Conservation (phyloP, 208 protist species). For the Strigomonas galati region DNA sequence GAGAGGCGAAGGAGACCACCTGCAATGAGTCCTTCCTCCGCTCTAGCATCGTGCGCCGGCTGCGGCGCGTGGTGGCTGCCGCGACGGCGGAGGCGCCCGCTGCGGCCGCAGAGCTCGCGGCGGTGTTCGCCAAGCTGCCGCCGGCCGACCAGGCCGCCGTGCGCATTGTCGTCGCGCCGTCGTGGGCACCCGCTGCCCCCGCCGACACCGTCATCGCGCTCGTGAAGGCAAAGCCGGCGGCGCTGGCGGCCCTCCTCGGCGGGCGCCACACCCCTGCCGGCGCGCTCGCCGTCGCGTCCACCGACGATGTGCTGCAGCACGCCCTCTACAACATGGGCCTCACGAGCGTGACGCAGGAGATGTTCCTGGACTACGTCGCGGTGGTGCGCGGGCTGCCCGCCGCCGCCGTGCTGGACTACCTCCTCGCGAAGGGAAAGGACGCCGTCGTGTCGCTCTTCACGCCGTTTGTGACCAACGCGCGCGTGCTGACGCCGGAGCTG, state of each 20-base stretch:
- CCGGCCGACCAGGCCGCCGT: slow-evolving; percentile 46
- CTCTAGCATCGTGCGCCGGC: slow-evolving; percentile 36
- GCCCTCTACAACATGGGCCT: slow-evolving; percentile 76
- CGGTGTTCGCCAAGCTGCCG: slow-evolving; percentile 18
- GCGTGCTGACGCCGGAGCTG: slow-evolving; percentile 44
- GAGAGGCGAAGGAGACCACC: not conserved
- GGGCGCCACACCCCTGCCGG: slow-evolving; percentile 30
- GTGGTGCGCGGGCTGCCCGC: slow-evolving; percentile 40
- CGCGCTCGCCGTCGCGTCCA: slow-evolving; percentile 34
- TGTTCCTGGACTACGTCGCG: slow-evolving; percentile 54
- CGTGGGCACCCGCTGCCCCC: slow-evolving; percentile 23
- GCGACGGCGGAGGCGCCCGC: not conserved
- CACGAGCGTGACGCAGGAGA: slow-evolving; percentile 32
- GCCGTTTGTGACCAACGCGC: slow-evolving; percentile 73
- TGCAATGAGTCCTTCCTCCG: slow-evolving; percentile 39
- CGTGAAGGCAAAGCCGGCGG: slow-evolving; percentile 48
- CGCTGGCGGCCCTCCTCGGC: slow-evolving; percentile 33
- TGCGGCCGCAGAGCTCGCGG: slow-evolving; percentile 22
- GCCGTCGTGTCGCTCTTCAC: slow-evolving; percentile 51
- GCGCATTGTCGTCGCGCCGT: slow-evolving; percentile 14
- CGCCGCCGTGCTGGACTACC: slow-evolving; percentile 29
- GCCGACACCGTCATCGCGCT: slow-evolving; percentile 48
- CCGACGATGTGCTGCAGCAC: slow-evolving; percentile 44
- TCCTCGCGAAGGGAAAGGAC: slow-evolving; percentile 52
- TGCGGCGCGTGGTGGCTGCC: slow-evolving; percentile 32